phyloP scores from a whole-genome alignment of 768 basidiomycete species.

The Clathrus columnatus region DNA sequence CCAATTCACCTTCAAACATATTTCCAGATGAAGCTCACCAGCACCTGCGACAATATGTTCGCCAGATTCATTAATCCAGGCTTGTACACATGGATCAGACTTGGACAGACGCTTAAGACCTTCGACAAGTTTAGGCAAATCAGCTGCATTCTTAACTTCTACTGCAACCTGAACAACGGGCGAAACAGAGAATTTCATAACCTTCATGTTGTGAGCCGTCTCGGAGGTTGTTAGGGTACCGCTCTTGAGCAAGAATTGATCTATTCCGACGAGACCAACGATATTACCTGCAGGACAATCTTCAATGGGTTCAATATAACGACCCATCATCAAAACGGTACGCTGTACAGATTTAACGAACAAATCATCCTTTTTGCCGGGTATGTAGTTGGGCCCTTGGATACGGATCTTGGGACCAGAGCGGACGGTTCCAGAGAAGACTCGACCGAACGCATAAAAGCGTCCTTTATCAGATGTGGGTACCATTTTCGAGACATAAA shows the following conservation, averaged over 20 bases:
- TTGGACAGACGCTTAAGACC: conserved; percentile 99
- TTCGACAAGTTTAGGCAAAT: conserved; percentile 99
- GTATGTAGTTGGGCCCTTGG: conserved; percentile 97
- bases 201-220: conserved; percentile 99
- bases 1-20: conserved; percentile 81
- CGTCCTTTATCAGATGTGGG: conserved; percentile 99
- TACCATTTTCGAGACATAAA: conserved; percentile 99
- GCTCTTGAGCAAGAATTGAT: conserved; percentile 99
- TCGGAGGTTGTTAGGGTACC: conserved; percentile 97
- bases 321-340: conserved; percentile 99
- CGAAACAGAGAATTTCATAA: conserved; percentile 99
- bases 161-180: conserved; percentile 99
- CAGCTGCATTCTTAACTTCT: conserved; percentile 98
- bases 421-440: conserved; percentile 97
- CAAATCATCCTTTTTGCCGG: conserved; percentile 97
- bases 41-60: conserved; percentile 99
- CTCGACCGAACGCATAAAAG: conserved; percentile 99
- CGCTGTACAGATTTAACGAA: conserved; percentile 98
- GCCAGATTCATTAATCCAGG: conserved; percentile 85
- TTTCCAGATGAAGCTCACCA: conserved; percentile 98
- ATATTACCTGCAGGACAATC: conserved; percentile 99
- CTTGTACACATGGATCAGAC: conserved; percentile 98
- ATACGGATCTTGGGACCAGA: conserved; percentile 98
- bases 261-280: conserved; percentile 97
- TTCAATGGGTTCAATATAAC: conserved; percentile 96